phyloP scores from a whole-genome alignment of 1,284 basidiomycete species.

The Papiliotrema laurentii region DNA sequence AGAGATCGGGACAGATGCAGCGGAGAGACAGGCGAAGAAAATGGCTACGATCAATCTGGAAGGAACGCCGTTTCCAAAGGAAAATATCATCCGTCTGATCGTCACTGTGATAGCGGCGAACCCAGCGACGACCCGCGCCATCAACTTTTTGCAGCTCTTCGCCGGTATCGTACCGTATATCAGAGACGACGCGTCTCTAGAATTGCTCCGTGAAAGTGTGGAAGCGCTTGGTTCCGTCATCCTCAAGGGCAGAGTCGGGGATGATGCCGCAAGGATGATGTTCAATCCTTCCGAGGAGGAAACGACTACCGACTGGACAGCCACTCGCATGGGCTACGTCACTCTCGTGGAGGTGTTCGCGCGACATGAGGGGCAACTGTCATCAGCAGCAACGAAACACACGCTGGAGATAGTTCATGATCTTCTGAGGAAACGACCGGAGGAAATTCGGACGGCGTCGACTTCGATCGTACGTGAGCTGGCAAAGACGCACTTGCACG shows the following conservation, averaged over 20 bases:
- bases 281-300: constrained; percentile 48
- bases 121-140: constrained; percentile 60
- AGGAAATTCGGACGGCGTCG: constrained; percentile 18
- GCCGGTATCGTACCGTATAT: constrained; percentile 58
- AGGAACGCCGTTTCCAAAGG: constrained; percentile 57
- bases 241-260: constrained; percentile 19
- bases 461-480: constrained; percentile 28
- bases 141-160: constrained; percentile 64
- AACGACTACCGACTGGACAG: constrained; percentile 54
- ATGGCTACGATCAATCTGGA: constrained; percentile 59
- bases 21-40: constrained; percentile 55
- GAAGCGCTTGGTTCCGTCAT: constrained; percentile 55
- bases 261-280: constrained; percentile 49
- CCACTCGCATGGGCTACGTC: constrained; percentile 64
- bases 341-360: constrained; percentile 58
- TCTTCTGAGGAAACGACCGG: constrained; percentile 51
- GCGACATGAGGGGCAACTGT: constrained; percentile 57
- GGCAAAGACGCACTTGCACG: constrained; percentile 26
- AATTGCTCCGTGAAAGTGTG: constrained; percentile 62
- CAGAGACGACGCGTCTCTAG: constrained; percentile 56
- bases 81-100: constrained; percentile 66
- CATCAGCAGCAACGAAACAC: constrained; percentile 52
- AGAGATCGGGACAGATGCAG: constrained; percentile 59
- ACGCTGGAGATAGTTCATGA: constrained; percentile 59
- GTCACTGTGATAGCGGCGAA: constrained; percentile 76